Evolutionary conservation across 2,329 filamentous ascomycete genomes (phyloP).

Genomic region (Fusarium sambucinum): DNA sequence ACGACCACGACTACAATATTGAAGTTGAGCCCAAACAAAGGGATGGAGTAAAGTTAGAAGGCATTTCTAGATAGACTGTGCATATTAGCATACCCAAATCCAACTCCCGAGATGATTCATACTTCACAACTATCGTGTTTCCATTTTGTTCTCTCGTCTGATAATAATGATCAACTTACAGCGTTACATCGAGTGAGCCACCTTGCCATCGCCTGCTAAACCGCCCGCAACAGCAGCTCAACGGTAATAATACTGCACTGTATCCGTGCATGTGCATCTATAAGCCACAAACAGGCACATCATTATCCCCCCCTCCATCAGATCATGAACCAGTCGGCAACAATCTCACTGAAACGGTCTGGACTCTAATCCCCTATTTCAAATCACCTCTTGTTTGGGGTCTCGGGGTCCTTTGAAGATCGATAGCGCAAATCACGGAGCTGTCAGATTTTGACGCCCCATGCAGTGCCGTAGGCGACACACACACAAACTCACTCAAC

Average conservation of each 20-base stretch:
- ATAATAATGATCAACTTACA: background rate
- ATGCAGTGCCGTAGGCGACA: slow-evolving; percentile 21
- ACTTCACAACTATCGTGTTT: background rate
- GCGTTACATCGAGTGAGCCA: slow-evolving; percentile 7
- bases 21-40: slow-evolving; percentile 9
- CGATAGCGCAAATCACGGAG: slow-evolving; percentile 34
- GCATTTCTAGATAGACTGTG: slow-evolving; percentile 37
- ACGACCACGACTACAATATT: slow-evolving; percentile 5
- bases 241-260: slow-evolving; percentile 1
- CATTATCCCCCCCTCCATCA: slow-evolving; percentile 29
- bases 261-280: background rate
- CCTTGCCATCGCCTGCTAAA: slow-evolving; percentile 8
- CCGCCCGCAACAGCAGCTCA: slow-evolving; percentile 23
- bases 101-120: slow-evolving; percentile 25
- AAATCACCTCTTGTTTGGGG: background rate
- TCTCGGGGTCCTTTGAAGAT: slow-evolving; percentile 17
- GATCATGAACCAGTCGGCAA: slow-evolving; percentile 30
- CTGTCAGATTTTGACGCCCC: slow-evolving; percentile 25
- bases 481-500: background rate
- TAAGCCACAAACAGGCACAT: slow-evolving; percentile 16
- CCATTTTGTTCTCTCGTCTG: slow-evolving; percentile 1
- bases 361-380: slow-evolving; percentile 10
- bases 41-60: slow-evolving; percentile 19
- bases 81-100: slow-evolving; percentile 33
- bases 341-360: slow-evolving; percentile 37